These are phyloP conservation scores for Penicillium cataractarum DNA, from an alignment of 495 filamentous ascomycete species.

Conservation along the genomic window DNA sequence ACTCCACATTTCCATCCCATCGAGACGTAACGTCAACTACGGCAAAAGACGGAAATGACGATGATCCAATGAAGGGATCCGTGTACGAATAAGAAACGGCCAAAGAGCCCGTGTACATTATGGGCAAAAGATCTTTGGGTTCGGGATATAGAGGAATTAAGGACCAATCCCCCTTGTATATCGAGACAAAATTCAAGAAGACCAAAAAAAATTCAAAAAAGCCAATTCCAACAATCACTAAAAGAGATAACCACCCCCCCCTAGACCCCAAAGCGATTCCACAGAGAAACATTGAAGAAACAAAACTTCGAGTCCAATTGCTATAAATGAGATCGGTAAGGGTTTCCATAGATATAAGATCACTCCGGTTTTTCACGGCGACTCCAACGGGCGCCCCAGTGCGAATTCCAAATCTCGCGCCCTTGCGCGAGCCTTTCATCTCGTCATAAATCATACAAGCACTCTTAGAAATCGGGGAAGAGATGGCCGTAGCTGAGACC, in stretches of 20 bases:
- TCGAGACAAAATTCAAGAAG: constrained; percentile 18
- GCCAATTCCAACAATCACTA: constrained; percentile 1
- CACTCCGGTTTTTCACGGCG: constrained; percentile 27
- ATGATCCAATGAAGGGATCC: constrained; percentile 8
- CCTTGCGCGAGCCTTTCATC: constrained; percentile 35
- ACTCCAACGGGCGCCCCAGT: constrained; percentile 18
- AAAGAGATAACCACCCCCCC: neutral
- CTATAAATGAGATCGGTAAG: constrained; percentile 24
- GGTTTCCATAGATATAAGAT: constrained; percentile 25
- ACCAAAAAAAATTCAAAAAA: constrained; percentile 18
- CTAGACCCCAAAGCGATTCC: neutral
- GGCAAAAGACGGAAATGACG: constrained; percentile 15
- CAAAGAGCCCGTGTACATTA: constrained; percentile 35
- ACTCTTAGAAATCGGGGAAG: constrained; percentile 70
- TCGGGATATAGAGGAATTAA: constrained; percentile 22
- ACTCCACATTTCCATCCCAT: neutral
- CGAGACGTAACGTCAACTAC: neutral
- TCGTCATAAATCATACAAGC: constrained; percentile 44
- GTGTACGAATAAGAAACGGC: constrained; percentile 37
- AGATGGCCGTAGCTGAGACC: constrained; percentile 64
- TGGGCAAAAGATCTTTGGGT: constrained; percentile 25
- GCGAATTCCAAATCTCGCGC: constrained; percentile 16
- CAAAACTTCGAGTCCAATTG: constrained; percentile 33
- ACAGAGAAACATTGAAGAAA: neutral
- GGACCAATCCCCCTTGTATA: constrained; percentile 26